Evolutionary conservation across 345 rosid species (phyloP).

Genomic region (Rhizophora mangle): DNA sequence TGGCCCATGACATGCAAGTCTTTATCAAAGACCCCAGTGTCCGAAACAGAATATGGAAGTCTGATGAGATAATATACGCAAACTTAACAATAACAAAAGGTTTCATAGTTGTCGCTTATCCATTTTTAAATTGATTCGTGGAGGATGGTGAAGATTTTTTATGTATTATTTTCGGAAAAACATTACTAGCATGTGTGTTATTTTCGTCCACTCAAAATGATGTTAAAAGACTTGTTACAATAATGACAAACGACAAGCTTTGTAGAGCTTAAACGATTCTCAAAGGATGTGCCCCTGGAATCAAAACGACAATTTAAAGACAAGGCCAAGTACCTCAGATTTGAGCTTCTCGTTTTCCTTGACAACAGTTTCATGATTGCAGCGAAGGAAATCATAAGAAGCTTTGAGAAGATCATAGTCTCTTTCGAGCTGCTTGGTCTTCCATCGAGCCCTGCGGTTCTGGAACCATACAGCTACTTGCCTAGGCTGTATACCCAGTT

Average conservation of each 20-base stretch:
- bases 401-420: slow-evolving; percentile 80
- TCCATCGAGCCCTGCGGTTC: slow-evolving; percentile 95
- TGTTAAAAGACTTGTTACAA: background rate
- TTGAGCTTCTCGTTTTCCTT: slow-evolving; percentile 65
- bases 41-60: slow-evolving; percentile 12
- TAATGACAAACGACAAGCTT: too few species aligned
- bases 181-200: background rate
- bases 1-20: slow-evolving; percentile 15
- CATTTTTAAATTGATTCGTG: background rate
- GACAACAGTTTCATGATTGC: slow-evolving; percentile 49
- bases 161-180: background rate
- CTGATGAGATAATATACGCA: background rate
- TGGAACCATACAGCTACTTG: slow-evolving; percentile 99
- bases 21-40: background rate
- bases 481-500: slow-evolving; percentile 83
- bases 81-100: background rate
- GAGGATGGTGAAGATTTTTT: background rate
- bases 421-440: slow-evolving; percentile 86
- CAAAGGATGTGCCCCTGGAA: background rate
- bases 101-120: background rate
- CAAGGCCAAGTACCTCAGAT: slow-evolving; percentile 50
- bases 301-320: background rate
- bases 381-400: slow-evolving; percentile 65
- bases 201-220: background rate
- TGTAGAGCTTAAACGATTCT: background rate